Evolutionary conservation across 129 eudicot species (phyloP).

Genomic region (carrot (Daucus carota)): DH1_v3.0 NC_030387.2:1678501-1679000

Average conservation of each 20-base stretch:
- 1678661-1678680: background rate
- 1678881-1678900: slow-evolving; percentile 49
- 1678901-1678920: slow-evolving; percentile 17
- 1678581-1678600: background rate
- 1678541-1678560: background rate
- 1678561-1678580: background rate
- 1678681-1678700: background rate
- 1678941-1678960: slow-evolving; percentile 33
- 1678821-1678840: slow-evolving; percentile 86
- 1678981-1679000: slow-evolving; percentile 45
- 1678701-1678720: background rate
- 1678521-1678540: no score
- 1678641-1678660: background rate
- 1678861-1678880: slow-evolving; percentile 89
- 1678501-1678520: background rate
- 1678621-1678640: background rate
- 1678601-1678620: background rate
- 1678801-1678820: slow-evolving; percentile 81
- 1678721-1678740: background rate
- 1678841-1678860: slow-evolving; percentile 71
- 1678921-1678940: background rate
- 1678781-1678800: slow-evolving; percentile 78
- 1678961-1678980: slow-evolving; percentile 56
- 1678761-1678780: slow-evolving; percentile 50
- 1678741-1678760: background rate